These are phyloP conservation scores for Podila epicladia DNA, from an alignment of 192 early-diverging fungal genomes.

Conservation along the genomic window DNA sequence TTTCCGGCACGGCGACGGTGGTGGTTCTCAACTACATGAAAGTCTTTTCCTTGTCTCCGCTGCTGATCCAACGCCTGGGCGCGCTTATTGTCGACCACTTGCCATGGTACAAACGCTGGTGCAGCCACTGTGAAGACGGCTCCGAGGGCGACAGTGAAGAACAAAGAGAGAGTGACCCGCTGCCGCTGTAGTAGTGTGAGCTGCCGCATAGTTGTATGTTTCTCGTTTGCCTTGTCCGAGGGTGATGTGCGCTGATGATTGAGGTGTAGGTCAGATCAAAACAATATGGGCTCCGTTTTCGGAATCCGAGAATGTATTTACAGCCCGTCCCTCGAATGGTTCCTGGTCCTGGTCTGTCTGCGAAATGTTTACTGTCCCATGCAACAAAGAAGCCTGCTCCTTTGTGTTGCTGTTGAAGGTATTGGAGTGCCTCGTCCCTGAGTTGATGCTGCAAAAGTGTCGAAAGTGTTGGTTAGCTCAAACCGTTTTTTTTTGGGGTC, in stretches of 20 bases:
- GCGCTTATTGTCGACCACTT: conserved; percentile 59
- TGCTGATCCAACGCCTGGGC: conserved; percentile 50
- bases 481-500: background rate
- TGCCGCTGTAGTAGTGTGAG: conserved; percentile 61
- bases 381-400: conserved; percentile 2
- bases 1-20: background rate
- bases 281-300: background rate
- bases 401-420: background rate
- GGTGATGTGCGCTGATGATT: background rate
- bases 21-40: conserved; percentile 31
- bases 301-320: background rate
- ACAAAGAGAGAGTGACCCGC: conserved; percentile 58
- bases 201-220: conserved; percentile 28
- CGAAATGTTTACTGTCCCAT: background rate
- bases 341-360: background rate
- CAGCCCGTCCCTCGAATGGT: no score
- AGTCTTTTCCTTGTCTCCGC: conserved; percentile 43
- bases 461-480: background rate
- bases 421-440: no score
- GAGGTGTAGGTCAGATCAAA: background rate
- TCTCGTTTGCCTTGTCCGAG: background rate
- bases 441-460: background rate
- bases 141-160: conserved; percentile 60
- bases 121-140: conserved; percentile 61
- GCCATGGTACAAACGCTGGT: conserved; percentile 63